These are phyloP conservation scores for Yarrowia divulgata DNA, from an alignment of 805 yeast species.

Conservation along the genomic window DNA sequence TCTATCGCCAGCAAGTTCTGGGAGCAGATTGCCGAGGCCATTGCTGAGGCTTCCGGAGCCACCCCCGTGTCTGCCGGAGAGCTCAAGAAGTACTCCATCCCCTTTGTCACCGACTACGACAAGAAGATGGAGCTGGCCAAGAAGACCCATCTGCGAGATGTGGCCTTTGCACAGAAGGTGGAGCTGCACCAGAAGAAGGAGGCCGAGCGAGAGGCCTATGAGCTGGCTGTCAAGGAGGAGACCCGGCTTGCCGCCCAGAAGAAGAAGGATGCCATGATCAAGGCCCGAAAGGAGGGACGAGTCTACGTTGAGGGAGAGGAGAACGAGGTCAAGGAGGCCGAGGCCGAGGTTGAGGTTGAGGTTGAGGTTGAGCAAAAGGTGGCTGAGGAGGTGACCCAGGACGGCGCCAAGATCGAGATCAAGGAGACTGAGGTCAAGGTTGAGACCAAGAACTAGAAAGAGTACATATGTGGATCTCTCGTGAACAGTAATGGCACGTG, in stretches of 20 bases:
- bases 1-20: slow-evolving; percentile 8
- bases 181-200: slow-evolving; percentile 33
- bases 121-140: slow-evolving; percentile 37
- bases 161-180: slow-evolving; percentile 32
- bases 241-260: slow-evolving; percentile 15
- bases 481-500: slow-evolving; percentile 39
- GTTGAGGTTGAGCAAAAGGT: slow-evolving; percentile 14
- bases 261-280: slow-evolving; percentile 26
- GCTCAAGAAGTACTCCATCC: slow-evolving; percentile 18
- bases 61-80: slow-evolving; percentile 24
- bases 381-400: slow-evolving; percentile 8
- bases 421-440: slow-evolving; percentile 25
- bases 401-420: slow-evolving; percentile 23
- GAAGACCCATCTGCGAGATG: slow-evolving; percentile 21
- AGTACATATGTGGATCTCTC: slow-evolving; percentile 36
- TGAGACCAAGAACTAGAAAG: slow-evolving; percentile 28
- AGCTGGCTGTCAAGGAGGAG: slow-evolving; percentile 11
- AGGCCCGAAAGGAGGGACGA: slow-evolving; percentile 38
- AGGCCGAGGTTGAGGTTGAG: not conserved
- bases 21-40: slow-evolving; percentile 27
- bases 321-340: slow-evolving; percentile 10
- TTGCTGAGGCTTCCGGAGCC: slow-evolving; percentile 36
- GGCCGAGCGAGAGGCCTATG: slow-evolving; percentile 36
- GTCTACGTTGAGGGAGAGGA: slow-evolving; percentile 36
- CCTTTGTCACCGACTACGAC: slow-evolving; percentile 36